Evolutionary conservation across 2,329 filamentous ascomycete species (phyloP).

Genomic region (Chaetomium globosum): DNA sequence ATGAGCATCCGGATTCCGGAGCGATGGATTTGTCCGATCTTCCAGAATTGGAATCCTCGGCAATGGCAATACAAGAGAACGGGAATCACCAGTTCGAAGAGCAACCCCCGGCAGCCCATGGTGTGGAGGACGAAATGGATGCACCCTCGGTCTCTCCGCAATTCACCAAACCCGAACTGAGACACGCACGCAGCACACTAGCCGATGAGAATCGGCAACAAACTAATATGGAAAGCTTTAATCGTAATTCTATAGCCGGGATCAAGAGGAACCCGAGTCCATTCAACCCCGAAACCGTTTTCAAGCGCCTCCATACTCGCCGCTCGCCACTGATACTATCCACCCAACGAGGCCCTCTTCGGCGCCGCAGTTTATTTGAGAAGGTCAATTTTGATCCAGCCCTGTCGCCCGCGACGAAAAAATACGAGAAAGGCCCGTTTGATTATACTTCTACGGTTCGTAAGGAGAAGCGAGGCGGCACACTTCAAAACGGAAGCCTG

Average conservation of each 20-base stretch:
- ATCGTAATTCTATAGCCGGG: conserved; percentile 35
- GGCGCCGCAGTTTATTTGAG: conserved; percentile 55
- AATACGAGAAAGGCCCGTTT: conserved; percentile 61
- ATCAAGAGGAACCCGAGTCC: conserved; percentile 59
- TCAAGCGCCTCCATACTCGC: conserved; percentile 56
- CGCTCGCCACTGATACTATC: conserved; percentile 34
- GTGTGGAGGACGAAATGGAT: conserved; percentile 20
- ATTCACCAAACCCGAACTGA: conserved; percentile 63
- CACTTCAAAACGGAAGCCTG: conserved; percentile 42
- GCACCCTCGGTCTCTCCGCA: conserved; percentile 39
- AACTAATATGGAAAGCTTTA: conserved; percentile 39
- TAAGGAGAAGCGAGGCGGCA: conserved; percentile 40
- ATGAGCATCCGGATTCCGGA: conserved; percentile 57
- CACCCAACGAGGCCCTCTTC: conserved; percentile 36
- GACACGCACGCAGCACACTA: conserved; percentile 59
- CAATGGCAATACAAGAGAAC: conserved; percentile 31
- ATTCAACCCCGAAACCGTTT: conserved; percentile 61
- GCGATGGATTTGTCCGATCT: conserved; percentile 45
- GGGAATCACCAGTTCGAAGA: conserved; percentile 22
- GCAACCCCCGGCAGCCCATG: conserved; percentile 6
- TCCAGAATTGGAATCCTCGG: conserved; percentile 37
- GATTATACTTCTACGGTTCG: conserved; percentile 47
- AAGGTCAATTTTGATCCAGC: conserved; percentile 58
- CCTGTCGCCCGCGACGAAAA: conserved; percentile 58
- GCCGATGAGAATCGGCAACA: conserved; percentile 46